Conservation (phyloP, 2,329 filamentous ascomycete genomes). For the Chaetothyriales sp. region DNA sequence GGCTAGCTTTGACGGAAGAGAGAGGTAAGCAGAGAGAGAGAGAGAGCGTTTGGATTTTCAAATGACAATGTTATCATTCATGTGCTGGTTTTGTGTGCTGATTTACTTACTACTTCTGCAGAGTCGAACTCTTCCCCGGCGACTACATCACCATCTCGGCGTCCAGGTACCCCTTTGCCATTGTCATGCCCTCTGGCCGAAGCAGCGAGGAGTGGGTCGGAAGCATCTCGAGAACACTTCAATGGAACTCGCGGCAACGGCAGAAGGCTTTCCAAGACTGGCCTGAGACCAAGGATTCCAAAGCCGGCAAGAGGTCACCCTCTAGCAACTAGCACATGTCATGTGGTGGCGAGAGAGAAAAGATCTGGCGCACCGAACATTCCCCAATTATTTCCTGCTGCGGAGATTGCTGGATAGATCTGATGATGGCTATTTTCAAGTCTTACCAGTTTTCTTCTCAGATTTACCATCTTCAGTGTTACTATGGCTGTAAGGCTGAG, state of each 20-base stretch:
- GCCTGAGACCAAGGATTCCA: slow-evolving; percentile 4
- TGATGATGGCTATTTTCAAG: neutral
- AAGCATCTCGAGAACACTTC: slow-evolving; percentile 35
- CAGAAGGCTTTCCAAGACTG: slow-evolving; percentile 28
- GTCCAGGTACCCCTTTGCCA: slow-evolving; percentile 37
- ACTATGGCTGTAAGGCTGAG: neutral
- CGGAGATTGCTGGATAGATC: neutral
- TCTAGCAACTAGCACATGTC: no score
- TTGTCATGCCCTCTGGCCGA: slow-evolving; percentile 30
- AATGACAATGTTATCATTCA: no score
- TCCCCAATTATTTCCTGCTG: neutral
- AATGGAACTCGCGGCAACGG: slow-evolving; percentile 35
- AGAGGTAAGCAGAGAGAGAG: slow-evolving; percentile 38
- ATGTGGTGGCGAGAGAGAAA: neutral
- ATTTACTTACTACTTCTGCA: slow-evolving; percentile 12
- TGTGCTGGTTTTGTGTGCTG: no score
- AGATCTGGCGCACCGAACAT: neutral
- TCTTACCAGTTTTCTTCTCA: no score
- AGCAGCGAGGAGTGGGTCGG: slow-evolving; percentile 36
- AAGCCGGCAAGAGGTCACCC: neutral
- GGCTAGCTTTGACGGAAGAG: slow-evolving; percentile 94
- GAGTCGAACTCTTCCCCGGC: slow-evolving; percentile 33
- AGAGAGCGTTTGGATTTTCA: neutral
- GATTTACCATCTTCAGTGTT: no score
- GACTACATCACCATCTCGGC: slow-evolving; percentile 40